Base-by-base conservation (phyloP, 495 filamentous ascomycete genomes). In the Penicillium angulare region DNA sequence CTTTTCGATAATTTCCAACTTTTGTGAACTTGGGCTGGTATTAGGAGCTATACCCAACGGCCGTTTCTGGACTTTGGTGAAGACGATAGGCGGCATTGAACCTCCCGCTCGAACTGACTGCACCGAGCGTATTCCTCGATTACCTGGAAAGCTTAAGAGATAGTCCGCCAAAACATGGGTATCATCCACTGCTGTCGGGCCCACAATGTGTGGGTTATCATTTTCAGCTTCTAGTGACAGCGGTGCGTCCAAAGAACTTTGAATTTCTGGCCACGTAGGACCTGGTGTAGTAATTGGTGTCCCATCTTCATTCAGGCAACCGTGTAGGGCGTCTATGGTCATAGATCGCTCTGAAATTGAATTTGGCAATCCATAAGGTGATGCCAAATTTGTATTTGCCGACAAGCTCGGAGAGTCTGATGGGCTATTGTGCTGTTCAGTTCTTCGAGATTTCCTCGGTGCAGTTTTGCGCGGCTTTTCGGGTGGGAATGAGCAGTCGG, bases 31-130 rank as follows among this genome's bases (percentile, higher is more conserved):
- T 5, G 64, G 53, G 10, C 60, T 57, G 31, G 65, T 64, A 18
- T 64, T 63, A 18, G 50, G 45, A 20, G 36, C 49, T 17, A 63
- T 53, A 24, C 57, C 64, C 23, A 63, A 47, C 8, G 57, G 68
- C 27, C 59, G 59, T n/a, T 59, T 74, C 4, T 84, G 86, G 12
- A 85, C 78, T 1, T 32, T 69, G 10, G 66, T 83, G 21, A 82
- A 89, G 45, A 75, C 86, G 38, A 83, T 83, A 1, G 76, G 72
- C n/a, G n/a, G n/a, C n/a, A n/a, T n/a, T n/a, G n/a, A n/a, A n/a
- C n/a, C n/a, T n/a, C n/a, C n/a, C n/a, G n/a, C n/a, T 12, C 75
- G 86, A 22, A 69, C 80, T 40, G 81, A 72, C 49, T 68, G 27
- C 32, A 39, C 47, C 9, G 51, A 40, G 20, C 9, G 35, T 39